Conservation (phyloP, 1,284 basidiomycete genomes). For the Austroboletus niveus region DNA sequence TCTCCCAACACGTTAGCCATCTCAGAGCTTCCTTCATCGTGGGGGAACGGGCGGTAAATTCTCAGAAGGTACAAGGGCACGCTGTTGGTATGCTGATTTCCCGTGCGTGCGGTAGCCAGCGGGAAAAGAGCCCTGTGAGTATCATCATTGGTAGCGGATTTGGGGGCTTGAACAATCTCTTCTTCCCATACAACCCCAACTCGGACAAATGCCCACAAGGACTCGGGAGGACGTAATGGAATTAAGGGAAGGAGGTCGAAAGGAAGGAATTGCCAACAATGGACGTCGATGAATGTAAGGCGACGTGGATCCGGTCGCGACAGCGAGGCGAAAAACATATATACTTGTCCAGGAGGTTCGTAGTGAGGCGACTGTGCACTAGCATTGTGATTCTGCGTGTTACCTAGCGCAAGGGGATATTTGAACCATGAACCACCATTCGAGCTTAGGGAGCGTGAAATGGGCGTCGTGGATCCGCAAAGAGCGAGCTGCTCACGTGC, state of each 20-base stretch:
- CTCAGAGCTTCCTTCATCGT: constrained; percentile 50
- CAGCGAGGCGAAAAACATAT: constrained; percentile 62
- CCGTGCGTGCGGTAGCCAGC: neutral
- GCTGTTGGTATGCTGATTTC: constrained; percentile 5
- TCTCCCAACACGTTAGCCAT: constrained; percentile 53
- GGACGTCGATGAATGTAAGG: constrained; percentile 28
- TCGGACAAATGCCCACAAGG: constrained; percentile 84
- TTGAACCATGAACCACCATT: constrained; percentile 56
- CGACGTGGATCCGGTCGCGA: constrained; percentile 27
- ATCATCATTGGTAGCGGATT: constrained; percentile 17
- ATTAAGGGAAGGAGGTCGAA: constrained; percentile 25
- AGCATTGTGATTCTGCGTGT: constrained; percentile 25
- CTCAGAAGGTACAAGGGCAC: constrained; percentile 8
- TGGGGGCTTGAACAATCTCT: constrained; percentile 47
- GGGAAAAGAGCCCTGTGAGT: neutral
- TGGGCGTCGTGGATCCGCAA: constrained; percentile 42
- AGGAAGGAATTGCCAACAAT: constrained; percentile 22
- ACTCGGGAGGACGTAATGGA: constrained; percentile 22
- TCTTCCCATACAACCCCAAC: constrained; percentile 85
- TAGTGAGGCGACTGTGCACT: constrained; percentile 30
- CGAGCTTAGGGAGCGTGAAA: constrained; percentile 19
- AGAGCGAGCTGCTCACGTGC: no score
- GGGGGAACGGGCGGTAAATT: constrained; percentile 50
- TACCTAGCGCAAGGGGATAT: constrained; percentile 40
- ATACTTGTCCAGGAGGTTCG: constrained; percentile 46